Conservation (phyloP, 1,139 yeast species). For the Saccharomycopsis phalli region DNA sequence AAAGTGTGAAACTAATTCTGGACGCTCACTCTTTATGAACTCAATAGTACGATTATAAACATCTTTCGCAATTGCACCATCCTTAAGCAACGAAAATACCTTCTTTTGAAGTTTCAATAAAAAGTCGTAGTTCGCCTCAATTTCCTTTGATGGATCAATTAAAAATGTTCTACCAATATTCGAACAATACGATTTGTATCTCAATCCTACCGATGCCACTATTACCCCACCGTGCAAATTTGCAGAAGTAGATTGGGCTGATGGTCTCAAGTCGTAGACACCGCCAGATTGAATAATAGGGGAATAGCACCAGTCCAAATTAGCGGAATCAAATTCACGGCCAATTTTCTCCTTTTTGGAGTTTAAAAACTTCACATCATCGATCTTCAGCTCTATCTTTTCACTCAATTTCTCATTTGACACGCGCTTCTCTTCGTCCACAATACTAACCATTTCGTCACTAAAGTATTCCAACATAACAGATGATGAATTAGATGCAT, state of each 20-base stretch:
- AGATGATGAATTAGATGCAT: slow-evolving; percentile 72
- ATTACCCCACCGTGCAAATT: slow-evolving; percentile 76
- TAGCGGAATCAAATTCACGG: slow-evolving; percentile 67
- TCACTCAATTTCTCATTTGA: slow-evolving; percentile 70
- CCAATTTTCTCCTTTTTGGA: slow-evolving; percentile 45
- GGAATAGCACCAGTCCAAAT: slow-evolving; percentile 88
- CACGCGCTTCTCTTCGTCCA: slow-evolving; percentile 77
- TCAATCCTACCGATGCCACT: slow-evolving; percentile 72
- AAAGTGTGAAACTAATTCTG: slow-evolving; percentile 57
- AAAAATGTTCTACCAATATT: slow-evolving; percentile 81
- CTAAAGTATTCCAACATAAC: slow-evolving; percentile 79
- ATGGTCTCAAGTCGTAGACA: slow-evolving; percentile 73
- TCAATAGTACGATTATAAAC: slow-evolving; percentile 58
- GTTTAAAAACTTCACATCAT: slow-evolving; percentile 59
- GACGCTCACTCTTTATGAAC: slow-evolving; percentile 48
- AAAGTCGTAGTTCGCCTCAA: slow-evolving; percentile 74
- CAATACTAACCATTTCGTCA: slow-evolving; percentile 79
- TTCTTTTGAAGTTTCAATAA: slow-evolving; percentile 60
- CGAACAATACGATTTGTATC: slow-evolving; percentile 86
- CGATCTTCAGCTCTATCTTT: slow-evolving; percentile 72
- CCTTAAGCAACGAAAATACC: slow-evolving; percentile 49
- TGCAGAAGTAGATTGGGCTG: slow-evolving; percentile 67
- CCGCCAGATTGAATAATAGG: slow-evolving; percentile 91
- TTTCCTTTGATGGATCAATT: slow-evolving; percentile 78
- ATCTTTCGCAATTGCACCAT: slow-evolving; percentile 58